phyloP scores from a whole-genome alignment of 495 filamentous ascomycete genomes.

The Niebla homalea region DNA sequence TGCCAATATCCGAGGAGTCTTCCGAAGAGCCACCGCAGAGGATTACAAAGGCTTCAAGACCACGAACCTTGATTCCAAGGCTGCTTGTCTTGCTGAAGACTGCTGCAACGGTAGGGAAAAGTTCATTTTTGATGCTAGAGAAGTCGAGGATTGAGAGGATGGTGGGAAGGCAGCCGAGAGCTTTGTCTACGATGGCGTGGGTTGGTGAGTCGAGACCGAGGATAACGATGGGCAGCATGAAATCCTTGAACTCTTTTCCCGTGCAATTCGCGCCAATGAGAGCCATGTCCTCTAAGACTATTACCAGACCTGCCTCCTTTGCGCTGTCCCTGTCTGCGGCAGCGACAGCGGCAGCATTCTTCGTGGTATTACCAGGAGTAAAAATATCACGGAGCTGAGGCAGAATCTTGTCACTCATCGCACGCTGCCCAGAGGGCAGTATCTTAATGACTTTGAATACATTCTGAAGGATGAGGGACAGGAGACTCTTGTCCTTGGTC shows the following conservation, averaged over 20 bases:
- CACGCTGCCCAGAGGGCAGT: slow-evolving; percentile 59
- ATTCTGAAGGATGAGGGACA: slow-evolving; percentile 75
- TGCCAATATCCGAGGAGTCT: slow-evolving; percentile 32
- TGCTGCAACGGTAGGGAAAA: slow-evolving; percentile 78
- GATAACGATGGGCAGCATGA: slow-evolving; percentile 74
- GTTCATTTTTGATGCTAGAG: slow-evolving; percentile 85
- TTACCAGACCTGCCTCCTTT: slow-evolving; percentile 80
- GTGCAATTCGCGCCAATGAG: slow-evolving; percentile 65
- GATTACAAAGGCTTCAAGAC: slow-evolving; percentile 75
- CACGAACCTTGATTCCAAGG: slow-evolving; percentile 83
- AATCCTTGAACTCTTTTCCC: slow-evolving; percentile 82
- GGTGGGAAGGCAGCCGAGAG: slow-evolving; percentile 56
- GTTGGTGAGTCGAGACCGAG: slow-evolving; percentile 76
- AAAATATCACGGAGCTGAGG: slow-evolving; percentile 78
- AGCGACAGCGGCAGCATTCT: slow-evolving; percentile 21
- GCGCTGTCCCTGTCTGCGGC: slow-evolving; percentile 60
- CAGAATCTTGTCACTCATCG: slow-evolving; percentile 71
- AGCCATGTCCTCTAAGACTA: slow-evolving; percentile 69
- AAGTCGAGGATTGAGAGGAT: slow-evolving; percentile 81
- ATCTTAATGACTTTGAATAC: slow-evolving; percentile 74
- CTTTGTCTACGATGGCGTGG: slow-evolving; percentile 73
- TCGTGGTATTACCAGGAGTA: slow-evolving; percentile 30
- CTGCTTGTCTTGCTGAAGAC: slow-evolving; percentile 89
- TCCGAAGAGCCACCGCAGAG: slow-evolving; percentile 61
- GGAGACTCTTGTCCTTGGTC: slow-evolving; percentile 73